Conservation (phyloP, 176 grass and related monocot genomes). For the Triticum urartu region DNA sequence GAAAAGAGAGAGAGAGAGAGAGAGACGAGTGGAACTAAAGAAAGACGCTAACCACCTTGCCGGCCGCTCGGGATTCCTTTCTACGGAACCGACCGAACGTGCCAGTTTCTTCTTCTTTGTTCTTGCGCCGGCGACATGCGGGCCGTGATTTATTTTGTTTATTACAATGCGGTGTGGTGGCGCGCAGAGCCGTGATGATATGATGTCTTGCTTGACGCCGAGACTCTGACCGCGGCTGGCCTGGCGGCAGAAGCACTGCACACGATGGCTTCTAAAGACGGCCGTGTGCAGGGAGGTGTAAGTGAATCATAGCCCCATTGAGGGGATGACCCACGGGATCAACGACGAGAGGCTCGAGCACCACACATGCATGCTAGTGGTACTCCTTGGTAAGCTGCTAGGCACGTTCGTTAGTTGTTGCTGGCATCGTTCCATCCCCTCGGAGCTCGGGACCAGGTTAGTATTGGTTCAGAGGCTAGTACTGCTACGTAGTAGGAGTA, state of each 20-base stretch:
- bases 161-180: not conserved
- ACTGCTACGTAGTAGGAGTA: no score
- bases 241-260: not conserved
- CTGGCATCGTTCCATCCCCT: not conserved
- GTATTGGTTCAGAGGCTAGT: not conserved
- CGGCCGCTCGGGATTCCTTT: not conserved
- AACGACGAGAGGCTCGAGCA: not conserved
- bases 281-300: no score
- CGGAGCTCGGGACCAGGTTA: not conserved
- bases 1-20: not conserved
- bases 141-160: not conserved
- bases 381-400: not conserved
- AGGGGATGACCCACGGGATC: not conserved
- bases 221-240: not conserved
- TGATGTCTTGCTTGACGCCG: not conserved
- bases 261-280: not conserved
- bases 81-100: not conserved
- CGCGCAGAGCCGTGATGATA: not conserved
- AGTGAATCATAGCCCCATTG: no score
- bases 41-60: slow-evolving; percentile 32
- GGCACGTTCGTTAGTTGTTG: not conserved
- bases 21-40: slow-evolving; percentile 18
- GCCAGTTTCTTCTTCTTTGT: not conserved
- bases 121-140: not conserved
- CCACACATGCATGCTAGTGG: not conserved